These are phyloP conservation scores for Ascochyta lentis DNA, from an alignment of 2,329 filamentous ascomycete genomes.

Conservation along the genomic window DNA sequence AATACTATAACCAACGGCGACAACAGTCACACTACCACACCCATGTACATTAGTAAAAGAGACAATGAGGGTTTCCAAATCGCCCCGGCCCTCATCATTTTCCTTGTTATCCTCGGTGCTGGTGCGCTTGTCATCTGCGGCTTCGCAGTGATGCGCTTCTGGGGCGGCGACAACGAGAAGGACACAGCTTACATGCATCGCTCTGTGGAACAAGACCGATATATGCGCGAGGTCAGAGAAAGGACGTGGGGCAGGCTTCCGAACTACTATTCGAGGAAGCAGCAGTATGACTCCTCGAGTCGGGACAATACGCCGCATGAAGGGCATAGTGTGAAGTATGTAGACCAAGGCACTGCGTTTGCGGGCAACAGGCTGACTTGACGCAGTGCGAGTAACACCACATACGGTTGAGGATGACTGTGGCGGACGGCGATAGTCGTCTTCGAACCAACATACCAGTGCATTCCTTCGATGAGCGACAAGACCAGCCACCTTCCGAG, in stretches of 20 bases:
- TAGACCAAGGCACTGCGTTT: background rate
- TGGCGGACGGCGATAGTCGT: background rate
- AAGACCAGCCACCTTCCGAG: background rate
- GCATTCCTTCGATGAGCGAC: background rate
- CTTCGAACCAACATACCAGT: background rate
- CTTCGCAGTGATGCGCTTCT: conserved; percentile 33
- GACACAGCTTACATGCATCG: conserved; percentile 12
- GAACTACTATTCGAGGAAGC: background rate
- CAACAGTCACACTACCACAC: conserved; percentile 1
- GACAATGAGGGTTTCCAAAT: conserved; percentile 39
- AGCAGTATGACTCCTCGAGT: conserved; percentile 7
- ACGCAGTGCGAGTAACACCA: conserved; percentile 11
- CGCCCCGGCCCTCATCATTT: conserved; percentile 35
- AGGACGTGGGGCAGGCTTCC: conserved; percentile 31
- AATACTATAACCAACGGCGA: background rate
- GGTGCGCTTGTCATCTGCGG: conserved; percentile 28
- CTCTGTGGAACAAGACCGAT: conserved; percentile 38
- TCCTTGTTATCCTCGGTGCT: conserved; percentile 39
- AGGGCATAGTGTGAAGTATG: conserved; percentile 20
- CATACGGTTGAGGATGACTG: conserved; percentile 1
- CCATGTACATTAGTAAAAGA: conserved; percentile 28
- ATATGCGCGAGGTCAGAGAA: conserved; percentile 42
- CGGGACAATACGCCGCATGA: conserved; percentile 16
- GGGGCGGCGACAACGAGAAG: conserved; percentile 17
- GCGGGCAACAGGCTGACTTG: background rate